A percentile compares a stretch with the other conserved stretches of the same genome.
Conservation (phyloP, 73 alveolate genomes). For the Tetrahymena thermophila region DNA sequence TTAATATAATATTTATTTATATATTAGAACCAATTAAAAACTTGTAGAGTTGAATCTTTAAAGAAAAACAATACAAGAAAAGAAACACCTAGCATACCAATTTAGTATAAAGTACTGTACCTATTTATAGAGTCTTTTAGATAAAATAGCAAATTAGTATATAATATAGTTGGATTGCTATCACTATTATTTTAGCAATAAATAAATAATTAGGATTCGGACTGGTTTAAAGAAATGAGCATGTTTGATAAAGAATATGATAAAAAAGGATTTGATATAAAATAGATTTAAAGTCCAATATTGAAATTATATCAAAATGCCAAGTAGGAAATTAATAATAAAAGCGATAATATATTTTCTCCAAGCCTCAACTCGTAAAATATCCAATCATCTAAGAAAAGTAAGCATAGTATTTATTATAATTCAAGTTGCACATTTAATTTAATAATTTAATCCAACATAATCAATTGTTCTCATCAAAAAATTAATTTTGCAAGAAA, state of each 20-base stretch:
- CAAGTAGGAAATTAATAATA: not conserved
- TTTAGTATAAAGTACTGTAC: not conserved
- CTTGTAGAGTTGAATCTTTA: not conserved
- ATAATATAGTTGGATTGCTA: not conserved
- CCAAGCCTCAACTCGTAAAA: not conserved
- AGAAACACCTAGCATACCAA: not conserved
- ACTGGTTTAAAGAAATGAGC: not conserved
- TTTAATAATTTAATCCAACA: no score
- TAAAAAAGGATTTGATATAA: not conserved
- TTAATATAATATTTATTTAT: not conserved
- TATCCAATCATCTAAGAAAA: not conserved
- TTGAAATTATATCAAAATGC: not conserved
- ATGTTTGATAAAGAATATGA: not conserved
- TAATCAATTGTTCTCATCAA: no score
- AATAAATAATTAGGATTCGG: not conserved
- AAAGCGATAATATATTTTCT: not conserved
- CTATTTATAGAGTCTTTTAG: not conserved
- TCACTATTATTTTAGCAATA: not conserved
- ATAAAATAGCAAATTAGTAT: not conserved
- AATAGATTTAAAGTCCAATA: not conserved
- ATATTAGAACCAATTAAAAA: not conserved
- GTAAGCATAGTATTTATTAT: not conserved
- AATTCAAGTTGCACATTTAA: not conserved
- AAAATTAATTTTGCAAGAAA: not conserved
- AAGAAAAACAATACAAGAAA: not conserved